These are phyloP conservation scores for Monilinia vaccinii-corymbosi DNA, from an alignment of 2,329 filamentous ascomycete genomes.

Conservation along the genomic window DNA sequence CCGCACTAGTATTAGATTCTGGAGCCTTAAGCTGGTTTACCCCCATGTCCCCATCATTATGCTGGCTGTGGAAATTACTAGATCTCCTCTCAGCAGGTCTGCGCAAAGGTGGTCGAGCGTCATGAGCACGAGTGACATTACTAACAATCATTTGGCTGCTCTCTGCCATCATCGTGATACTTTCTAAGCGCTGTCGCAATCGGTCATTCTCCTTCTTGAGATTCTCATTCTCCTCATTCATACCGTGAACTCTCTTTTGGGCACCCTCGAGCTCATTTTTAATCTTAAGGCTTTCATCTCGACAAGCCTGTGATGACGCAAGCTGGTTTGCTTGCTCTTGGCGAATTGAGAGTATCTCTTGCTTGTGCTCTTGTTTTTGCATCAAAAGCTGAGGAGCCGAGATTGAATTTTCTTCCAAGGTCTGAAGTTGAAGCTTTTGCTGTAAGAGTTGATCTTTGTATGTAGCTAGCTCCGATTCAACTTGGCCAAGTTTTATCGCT, in stretches of 20 bases:
- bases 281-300: background rate
- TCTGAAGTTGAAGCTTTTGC: constrained; percentile 1
- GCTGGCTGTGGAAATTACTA: background rate
- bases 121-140: background rate
- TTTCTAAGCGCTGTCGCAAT: background rate
- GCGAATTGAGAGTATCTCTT: background rate
- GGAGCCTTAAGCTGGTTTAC: background rate
- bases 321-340: background rate
- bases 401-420: background rate
- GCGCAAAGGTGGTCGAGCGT: background rate
- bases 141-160: background rate
- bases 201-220: constrained; percentile 1
- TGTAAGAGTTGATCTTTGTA: constrained; percentile 2
- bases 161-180: background rate
- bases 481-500: background rate
- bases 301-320: background rate
- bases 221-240: background rate
- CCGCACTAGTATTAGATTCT: background rate
- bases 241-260: background rate
- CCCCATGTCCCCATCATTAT: background rate
- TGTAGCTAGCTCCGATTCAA: background rate
- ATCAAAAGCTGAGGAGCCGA: background rate
- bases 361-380: background rate
- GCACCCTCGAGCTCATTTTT: background rate
- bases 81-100: constrained; percentile 1